These are phyloP conservation scores for Porogramme epimiltina DNA, from an alignment of 1,284 basidiomycete genomes.

Conservation along the genomic window DNA sequence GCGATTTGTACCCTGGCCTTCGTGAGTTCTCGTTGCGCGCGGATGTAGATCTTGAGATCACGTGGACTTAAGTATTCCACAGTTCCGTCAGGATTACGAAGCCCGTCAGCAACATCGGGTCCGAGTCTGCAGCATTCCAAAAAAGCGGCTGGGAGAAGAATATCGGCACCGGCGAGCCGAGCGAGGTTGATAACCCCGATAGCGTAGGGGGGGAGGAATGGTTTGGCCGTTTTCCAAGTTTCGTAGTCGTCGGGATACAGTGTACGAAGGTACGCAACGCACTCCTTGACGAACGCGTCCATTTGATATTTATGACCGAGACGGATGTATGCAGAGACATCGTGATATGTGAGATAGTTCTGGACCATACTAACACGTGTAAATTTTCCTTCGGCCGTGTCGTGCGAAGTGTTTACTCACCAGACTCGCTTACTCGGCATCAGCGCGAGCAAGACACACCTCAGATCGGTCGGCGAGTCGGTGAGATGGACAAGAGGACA, in stretches of 20 bases:
- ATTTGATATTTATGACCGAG: constrained; percentile 10
- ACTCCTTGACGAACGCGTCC: neutral
- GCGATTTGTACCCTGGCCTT: no score
- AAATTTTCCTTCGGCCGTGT: no score
- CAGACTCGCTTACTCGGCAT: no score
- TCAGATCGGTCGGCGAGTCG: neutral
- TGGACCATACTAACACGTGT: no score
- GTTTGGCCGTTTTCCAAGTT: neutral
- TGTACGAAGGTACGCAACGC: neutral
- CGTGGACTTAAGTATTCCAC: neutral
- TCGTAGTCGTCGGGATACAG: neutral
- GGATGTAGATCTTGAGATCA: neutral
- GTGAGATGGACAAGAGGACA: neutral
- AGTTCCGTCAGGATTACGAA: constrained; percentile 6
- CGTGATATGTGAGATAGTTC: neutral
- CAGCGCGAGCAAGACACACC: no score
- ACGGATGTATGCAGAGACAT: neutral
- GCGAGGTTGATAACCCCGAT: constrained; percentile 5
- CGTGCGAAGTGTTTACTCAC: no score
- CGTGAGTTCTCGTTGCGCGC: no score
- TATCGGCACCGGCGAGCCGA: neutral
- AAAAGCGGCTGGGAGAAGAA: constrained; percentile 4
- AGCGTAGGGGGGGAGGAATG: neutral
- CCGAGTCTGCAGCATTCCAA: neutral
- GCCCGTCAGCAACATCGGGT: neutral